Evolutionary conservation across 176 grass and related monocot species (phyloP).

Genomic region (Alloteropsis semialata): DNA sequence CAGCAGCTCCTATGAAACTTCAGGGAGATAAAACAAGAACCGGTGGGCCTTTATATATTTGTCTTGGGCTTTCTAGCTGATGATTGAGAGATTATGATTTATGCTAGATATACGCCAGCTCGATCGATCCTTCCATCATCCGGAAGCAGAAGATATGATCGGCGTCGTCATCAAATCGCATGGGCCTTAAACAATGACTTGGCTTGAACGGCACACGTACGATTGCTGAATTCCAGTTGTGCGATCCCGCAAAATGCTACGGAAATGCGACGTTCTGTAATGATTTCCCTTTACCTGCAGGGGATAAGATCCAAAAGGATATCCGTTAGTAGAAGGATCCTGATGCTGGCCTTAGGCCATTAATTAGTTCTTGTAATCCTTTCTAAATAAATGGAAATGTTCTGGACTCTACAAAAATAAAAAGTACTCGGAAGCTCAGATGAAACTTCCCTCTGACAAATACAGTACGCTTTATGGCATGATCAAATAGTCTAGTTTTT

Average conservation of each 20-base stretch:
- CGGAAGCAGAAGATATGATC: neutral
- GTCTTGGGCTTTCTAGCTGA: neutral
- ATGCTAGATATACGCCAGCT: neutral
- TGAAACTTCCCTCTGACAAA: no score
- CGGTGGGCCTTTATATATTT: neutral
- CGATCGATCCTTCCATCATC: neutral
- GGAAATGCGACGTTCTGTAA: neutral
- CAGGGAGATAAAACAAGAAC: neutral
- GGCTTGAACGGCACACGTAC: constrained; percentile 1
- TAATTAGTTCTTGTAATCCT: no score
- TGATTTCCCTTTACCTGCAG: neutral
- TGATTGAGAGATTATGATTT: neutral
- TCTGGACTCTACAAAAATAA: no score
- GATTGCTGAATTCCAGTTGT: neutral
- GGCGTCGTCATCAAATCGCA: neutral
- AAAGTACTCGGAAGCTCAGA: no score
- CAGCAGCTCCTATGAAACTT: neutral
- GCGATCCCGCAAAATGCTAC: neutral
- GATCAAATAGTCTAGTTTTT: no score
- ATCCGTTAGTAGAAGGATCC: neutral
- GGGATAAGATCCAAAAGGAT: neutral
- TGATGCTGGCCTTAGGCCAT: no score
- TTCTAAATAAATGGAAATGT: no score
- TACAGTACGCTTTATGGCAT: no score
- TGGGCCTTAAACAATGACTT: neutral